phyloP scores from a whole-genome alignment of 305 asterid species.

The Striga hermonthica region DNA sequence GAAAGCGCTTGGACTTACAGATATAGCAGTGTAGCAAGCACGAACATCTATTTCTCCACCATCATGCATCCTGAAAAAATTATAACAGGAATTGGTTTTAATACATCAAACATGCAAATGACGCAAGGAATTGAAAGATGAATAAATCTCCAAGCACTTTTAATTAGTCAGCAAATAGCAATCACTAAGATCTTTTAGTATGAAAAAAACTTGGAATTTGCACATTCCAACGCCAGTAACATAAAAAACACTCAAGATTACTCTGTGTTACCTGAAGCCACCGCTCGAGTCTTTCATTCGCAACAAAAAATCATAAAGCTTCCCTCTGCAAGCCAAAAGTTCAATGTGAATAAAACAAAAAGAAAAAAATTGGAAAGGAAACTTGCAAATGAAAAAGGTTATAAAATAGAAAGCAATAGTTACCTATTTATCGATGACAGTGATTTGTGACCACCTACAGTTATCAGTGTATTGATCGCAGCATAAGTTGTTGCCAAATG shows the following conservation, averaged over 20 bases:
- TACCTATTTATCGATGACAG: conserved; percentile 82
- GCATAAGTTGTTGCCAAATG: conserved; percentile 98
- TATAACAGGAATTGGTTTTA: conserved; percentile 17
- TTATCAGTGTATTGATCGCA: conserved; percentile 75
- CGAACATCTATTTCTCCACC: conserved; percentile 98
- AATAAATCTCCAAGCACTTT: conserved; percentile 17
- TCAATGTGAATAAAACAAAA: neutral
- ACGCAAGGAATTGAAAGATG: conserved; percentile 1
- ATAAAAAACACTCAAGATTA: conserved; percentile 23
- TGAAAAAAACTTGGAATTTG: neutral
- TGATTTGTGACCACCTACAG: conserved; percentile 69
- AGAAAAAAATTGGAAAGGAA: conserved; percentile 15
- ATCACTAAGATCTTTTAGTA: conserved; percentile 4
- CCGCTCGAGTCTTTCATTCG: conserved; percentile 86
- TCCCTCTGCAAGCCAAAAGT: conserved; percentile 48
- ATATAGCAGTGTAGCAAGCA: conserved; percentile 93
- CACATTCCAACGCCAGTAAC: neutral
- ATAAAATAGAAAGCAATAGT: conserved; percentile 17
- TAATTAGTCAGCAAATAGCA: conserved; percentile 5
- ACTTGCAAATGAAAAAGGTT: conserved; percentile 17
- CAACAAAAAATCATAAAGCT: conserved; percentile 52
- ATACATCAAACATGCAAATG: neutral
- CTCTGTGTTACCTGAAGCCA: conserved; percentile 75
- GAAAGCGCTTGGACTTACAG: conserved; percentile 56
- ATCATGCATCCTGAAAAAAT: conserved; percentile 77